Base-by-base conservation (phyloP, 805 yeast genomes). In the Kuraishia borneana region DNA sequence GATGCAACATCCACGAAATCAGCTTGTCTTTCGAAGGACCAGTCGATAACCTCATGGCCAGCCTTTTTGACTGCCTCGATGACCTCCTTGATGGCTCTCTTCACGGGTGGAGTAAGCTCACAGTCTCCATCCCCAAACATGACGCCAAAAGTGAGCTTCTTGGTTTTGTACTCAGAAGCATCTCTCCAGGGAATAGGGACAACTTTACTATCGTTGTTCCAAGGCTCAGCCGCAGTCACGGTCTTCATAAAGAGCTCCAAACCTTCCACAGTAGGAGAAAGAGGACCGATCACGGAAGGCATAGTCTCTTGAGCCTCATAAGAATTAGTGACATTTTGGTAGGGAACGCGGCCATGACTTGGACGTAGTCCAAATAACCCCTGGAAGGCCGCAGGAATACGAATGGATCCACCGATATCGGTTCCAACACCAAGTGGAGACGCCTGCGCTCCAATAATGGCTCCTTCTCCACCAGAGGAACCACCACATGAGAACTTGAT, bases 31-130 rank as follows among this genome's bases (percentile, higher is more conserved):
- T 6, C 28, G 13, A 25, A 62, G 18, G 60, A 56, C 67, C 75
- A 62, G 35, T 65, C 67, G 30, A 73, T 57, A 9, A 71, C 60
- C 38, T 67, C 68, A 37, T 68, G 76, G 21, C 81, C 77, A n/a
- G 64, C 64, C 20, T 48, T 59, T 23, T 45, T 44, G 19, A 61
- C 39, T 8, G 42, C 43, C 4, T 40, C 49, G 20, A 40, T 42
- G 4, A 51, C 47, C 18, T 47, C 44, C 19, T 54, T 42, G 30
- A 70, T 29, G 5, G 68, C 75, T 39, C 77, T 56, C 10, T 48
- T 40, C n/a, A 73, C 58, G 5, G 76, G 73, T 2, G 79, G 79
- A 18, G 66, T 61, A 4, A 76, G 73, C 19, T 56, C 53, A 10
- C 65, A 61, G 22, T 47, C 34, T 10, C 60, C 59, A 46, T 71